Base-by-base conservation (phyloP, 257 asterid species). In the Solanum verrucosum region DNA sequence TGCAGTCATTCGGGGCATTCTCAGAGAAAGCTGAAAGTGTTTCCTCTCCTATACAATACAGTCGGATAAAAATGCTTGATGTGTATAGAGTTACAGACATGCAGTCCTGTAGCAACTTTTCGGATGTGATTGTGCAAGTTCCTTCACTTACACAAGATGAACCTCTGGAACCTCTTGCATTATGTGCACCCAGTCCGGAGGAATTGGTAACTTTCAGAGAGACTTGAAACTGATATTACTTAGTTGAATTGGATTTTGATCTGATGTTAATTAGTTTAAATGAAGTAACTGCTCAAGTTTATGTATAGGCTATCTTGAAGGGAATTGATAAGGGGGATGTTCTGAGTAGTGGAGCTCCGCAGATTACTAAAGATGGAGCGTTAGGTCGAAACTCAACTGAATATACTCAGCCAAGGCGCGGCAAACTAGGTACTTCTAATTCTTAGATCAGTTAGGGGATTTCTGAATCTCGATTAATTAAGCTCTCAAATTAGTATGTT, bases 321-420 rank as follows among this genome's bases (percentile, higher is more conserved):
- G 99, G 98, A 70, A 97, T 97, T 89, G 99, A 97, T 88, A 91
- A 94, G 75, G 99, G 96, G 82, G 99, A 97, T 86, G 91, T 97
- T 56, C 75, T 86, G 34, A 92, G 95, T 88, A 97, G 99, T 92
- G 98, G 98, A 71, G 99, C 95, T 79, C 98, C 96, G 38, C 98
- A 94, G 92, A 87, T 90, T 56, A 92, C 91, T 89, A 97, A 95
- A 90, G 99, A 94, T 85, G 98, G 95, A 40, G 89, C 98, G 56
- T 87, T 92, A 85, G 94, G 92, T 77, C 93, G 98, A 89, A 88
- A 91, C 75, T n/a, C 95, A 87, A 11, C 93, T 52, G 99, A 95
- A 84, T 87, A 92, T 90, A 63, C 90, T 91, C 98, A 94, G 87
- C 88, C 94, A 38, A 97, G 97, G 89, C 88, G 93, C 77, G 92